Evolutionary conservation across 805 yeast genomes (phyloP).

Genomic region (Lipomyces yamadae): DNA sequence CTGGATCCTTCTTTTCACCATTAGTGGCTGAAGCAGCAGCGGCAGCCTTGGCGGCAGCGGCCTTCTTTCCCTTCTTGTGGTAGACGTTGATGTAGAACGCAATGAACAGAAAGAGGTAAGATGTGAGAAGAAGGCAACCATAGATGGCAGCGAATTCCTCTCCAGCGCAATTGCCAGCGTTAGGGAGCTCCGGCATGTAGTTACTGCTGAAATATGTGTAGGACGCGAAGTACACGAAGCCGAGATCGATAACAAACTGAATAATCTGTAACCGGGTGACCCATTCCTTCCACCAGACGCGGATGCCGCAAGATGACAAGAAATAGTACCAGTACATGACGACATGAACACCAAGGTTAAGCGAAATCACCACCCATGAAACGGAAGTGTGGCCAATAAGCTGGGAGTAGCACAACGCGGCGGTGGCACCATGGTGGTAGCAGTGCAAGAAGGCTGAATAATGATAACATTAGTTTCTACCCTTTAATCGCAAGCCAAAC

Average conservation of each 20-base stretch:
- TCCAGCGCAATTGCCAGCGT: conserved; percentile 86
- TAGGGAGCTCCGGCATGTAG: conserved; percentile 71
- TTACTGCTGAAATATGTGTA: conserved; percentile 83
- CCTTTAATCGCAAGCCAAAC: background rate
- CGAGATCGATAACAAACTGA: conserved; percentile 88
- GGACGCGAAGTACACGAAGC: conserved; percentile 90
- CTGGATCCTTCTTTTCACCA: conserved; percentile 9
- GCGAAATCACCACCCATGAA: conserved; percentile 90
- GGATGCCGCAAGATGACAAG: conserved; percentile 86
- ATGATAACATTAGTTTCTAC: background rate
- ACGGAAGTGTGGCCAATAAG: conserved; percentile 87
- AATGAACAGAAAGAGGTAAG: conserved; percentile 87
- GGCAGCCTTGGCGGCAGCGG: conserved; percentile 34
- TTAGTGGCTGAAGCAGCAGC: conserved; percentile 20
- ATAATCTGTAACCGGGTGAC: conserved; percentile 94
- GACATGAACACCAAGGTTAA: conserved; percentile 91
- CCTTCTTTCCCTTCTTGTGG: conserved; percentile 50
- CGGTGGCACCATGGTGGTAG: conserved; percentile 98
- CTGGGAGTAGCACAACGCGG: conserved; percentile 90
- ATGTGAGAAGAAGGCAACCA: conserved; percentile 86
- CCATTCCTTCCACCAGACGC: conserved; percentile 99
- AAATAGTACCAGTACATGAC: conserved; percentile 98
- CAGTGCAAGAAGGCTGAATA: conserved; percentile 76
- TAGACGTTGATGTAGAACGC: conserved; percentile 90
- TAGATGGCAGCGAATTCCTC: conserved; percentile 89